phyloP scores from a whole-genome alignment of 306 rosid species.

The Neltuma alba region DNA sequence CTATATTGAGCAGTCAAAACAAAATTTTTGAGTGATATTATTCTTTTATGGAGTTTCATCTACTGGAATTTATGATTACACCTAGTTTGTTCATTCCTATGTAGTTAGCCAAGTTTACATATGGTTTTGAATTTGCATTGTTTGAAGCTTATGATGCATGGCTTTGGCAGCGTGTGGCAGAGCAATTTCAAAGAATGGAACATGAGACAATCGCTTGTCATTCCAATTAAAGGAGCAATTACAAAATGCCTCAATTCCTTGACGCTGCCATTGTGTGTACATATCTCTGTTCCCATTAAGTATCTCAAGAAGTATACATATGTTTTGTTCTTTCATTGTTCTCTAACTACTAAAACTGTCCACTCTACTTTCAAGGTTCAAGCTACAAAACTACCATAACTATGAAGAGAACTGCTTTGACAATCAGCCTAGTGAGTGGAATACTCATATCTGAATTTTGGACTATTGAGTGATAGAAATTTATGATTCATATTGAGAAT shows the following conservation, averaged over 20 bases:
- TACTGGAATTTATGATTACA: neutral
- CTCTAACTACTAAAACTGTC: conserved; percentile 36
- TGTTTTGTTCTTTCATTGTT: conserved; percentile 17
- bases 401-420: conserved; percentile 39
- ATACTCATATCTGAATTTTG: conserved; percentile 13
- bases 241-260: conserved; percentile 47
- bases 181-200: conserved; percentile 46
- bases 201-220: conserved; percentile 37
- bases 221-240: conserved; percentile 50
- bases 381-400: conserved; percentile 34
- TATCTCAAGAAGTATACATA: conserved; percentile 13
- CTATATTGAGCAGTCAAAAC: neutral
- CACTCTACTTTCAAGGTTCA: conserved; percentile 52
- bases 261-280: conserved; percentile 54
- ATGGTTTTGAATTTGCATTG: conserved; percentile 6
- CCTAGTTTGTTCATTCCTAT: neutral
- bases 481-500: conserved; percentile 17
- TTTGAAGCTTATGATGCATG: conserved; percentile 40
- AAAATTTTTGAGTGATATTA: conserved; percentile 1
- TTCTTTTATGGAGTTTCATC: neutral
- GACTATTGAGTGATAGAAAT: neutral
- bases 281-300: conserved; percentile 16
- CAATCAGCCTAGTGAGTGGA: conserved; percentile 56
- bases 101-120: neutral
- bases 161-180: conserved; percentile 65